A percentile compares a stretch with the other conserved stretches of the same genome.
Evolutionary conservation across 1,284 basidiomycete genomes (phyloP).

Genomic region (Microbotryum intermedium): DNA sequence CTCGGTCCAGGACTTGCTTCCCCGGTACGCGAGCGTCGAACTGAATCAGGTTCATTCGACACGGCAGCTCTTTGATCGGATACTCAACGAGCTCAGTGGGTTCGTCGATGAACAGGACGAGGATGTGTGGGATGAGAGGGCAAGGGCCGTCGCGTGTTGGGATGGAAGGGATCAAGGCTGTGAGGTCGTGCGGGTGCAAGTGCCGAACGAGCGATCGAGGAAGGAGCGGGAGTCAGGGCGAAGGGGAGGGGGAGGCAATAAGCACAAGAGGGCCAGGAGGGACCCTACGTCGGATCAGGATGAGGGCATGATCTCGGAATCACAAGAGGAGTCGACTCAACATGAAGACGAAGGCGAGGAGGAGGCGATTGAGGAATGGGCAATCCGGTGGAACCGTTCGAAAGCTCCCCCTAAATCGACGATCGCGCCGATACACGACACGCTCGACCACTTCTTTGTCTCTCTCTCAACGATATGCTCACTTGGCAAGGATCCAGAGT

Average conservation of each 20-base stretch:
- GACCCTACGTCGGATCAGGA: not conserved
- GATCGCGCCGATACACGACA: slow-evolving; percentile 22
- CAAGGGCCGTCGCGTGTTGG: slow-evolving; percentile 1
- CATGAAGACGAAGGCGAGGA: not conserved
- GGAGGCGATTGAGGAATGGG: not conserved
- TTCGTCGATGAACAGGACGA: not conserved
- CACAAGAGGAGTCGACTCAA: not conserved
- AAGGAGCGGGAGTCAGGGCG: not conserved
- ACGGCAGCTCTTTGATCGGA: slow-evolving; percentile 14
- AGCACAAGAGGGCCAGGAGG: not conserved
- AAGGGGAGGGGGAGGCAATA: not conserved
- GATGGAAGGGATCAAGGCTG: not conserved
- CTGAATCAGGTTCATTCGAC: slow-evolving; percentile 14
- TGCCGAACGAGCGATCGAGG: not conserved
- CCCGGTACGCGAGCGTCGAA: slow-evolving; percentile 16
- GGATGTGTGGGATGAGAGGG: slow-evolving; percentile 4
- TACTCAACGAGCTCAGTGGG: slow-evolving; percentile 15
- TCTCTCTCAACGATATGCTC: slow-evolving; percentile 10
- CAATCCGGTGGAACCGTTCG: slow-evolving; percentile 14
- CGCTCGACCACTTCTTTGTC: slow-evolving; percentile 23
- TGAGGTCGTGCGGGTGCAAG: not conserved
- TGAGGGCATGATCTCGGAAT: no score
- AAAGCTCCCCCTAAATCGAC: not conserved
- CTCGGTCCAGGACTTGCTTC: slow-evolving; percentile 13
- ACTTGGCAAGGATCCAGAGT: not conserved